These are phyloP conservation scores for Aquilaria yunnanensis DNA, from an alignment of 345 rosid species.

Conservation along the genomic window DNA sequence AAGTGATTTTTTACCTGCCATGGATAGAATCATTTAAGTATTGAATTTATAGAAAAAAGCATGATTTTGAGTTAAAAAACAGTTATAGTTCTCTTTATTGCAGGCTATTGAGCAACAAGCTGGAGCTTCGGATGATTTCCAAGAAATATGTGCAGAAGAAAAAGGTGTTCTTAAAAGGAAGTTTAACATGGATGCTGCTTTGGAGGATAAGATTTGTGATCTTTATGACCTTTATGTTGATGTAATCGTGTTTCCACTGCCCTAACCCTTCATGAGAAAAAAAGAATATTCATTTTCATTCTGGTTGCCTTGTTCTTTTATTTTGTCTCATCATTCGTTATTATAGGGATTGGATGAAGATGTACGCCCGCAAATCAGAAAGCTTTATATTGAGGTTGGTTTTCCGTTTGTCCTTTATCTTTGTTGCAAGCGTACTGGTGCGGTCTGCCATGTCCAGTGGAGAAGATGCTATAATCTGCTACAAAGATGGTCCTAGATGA, in stretches of 20 bases:
- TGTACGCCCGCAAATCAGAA: slow-evolving; percentile 78
- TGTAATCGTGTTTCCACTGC: slow-evolving; percentile 24
- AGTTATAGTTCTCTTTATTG: slow-evolving; percentile 7
- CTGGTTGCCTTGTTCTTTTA: slow-evolving; percentile 6
- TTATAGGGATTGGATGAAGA: slow-evolving; percentile 87
- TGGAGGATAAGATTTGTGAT: slow-evolving; percentile 93
- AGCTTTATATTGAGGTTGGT: slow-evolving; percentile 73
- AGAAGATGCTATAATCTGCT: too few species aligned
- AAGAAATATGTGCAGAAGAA: slow-evolving; percentile 46
- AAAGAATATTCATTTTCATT: too few species aligned
- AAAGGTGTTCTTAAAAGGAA: slow-evolving; percentile 47
- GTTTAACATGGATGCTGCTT: slow-evolving; percentile 50
- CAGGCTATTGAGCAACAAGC: slow-evolving; percentile 55
- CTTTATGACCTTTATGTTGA: slow-evolving; percentile 90
- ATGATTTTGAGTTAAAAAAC: not conserved
- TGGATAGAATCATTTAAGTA: not conserved
- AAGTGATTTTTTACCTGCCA: not conserved
- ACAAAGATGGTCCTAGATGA: too few species aligned
- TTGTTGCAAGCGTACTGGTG: too few species aligned
- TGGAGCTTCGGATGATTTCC: slow-evolving; percentile 67
- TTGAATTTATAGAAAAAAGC: not conserved
- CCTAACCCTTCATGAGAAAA: too few species aligned
- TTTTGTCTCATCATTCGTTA: slow-evolving; percentile 9
- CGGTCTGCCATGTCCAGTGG: too few species aligned
- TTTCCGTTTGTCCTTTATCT: not conserved